phyloP scores from a whole-genome alignment of 169 alveolate species.

The Eimeria maxima region DNA sequence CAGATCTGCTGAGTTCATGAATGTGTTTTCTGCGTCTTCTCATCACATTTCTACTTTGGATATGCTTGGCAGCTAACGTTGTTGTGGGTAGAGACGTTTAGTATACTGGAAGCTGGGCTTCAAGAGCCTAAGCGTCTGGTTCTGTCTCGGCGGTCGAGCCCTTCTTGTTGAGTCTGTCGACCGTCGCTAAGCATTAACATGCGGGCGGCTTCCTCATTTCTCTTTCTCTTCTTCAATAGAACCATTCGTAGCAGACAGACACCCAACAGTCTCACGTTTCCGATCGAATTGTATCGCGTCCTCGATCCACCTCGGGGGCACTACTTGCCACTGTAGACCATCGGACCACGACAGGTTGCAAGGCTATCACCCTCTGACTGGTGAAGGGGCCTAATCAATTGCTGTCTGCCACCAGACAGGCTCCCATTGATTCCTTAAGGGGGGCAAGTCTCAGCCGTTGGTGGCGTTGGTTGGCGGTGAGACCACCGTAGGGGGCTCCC shows the following conservation, averaged over 20 bases:
- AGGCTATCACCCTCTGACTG: neutral
- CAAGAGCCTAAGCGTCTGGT: neutral
- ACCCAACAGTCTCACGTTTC: neutral
- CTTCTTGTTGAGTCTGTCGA: slow-evolving; percentile 54
- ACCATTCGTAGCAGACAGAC: neutral
- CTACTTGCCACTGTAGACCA: slow-evolving; percentile 29
- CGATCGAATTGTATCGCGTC: neutral
- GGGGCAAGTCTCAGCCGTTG: neutral
- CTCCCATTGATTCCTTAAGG: neutral
- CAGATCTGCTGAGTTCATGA: neutral
- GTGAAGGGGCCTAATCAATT: neutral
- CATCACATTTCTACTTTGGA: neutral
- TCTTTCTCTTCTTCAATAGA: neutral
- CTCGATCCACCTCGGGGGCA: neutral
- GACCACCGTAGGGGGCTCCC: neutral
- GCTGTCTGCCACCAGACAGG: neutral
- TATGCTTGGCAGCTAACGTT: neutral
- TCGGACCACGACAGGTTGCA: slow-evolving; percentile 31
- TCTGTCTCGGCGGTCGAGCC: slow-evolving; percentile 55
- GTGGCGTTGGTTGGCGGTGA: neutral
- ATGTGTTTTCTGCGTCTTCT: slow-evolving; percentile 8
- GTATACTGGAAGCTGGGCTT: slow-evolving; percentile 32
- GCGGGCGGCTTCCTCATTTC: slow-evolving; percentile 3
- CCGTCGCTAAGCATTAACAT: neutral
- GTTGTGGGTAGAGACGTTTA: neutral